These are phyloP conservation scores for Sporothrix sp. DNA, from an alignment of 2,329 filamentous ascomycete genomes.

Conservation along the genomic window DNA sequence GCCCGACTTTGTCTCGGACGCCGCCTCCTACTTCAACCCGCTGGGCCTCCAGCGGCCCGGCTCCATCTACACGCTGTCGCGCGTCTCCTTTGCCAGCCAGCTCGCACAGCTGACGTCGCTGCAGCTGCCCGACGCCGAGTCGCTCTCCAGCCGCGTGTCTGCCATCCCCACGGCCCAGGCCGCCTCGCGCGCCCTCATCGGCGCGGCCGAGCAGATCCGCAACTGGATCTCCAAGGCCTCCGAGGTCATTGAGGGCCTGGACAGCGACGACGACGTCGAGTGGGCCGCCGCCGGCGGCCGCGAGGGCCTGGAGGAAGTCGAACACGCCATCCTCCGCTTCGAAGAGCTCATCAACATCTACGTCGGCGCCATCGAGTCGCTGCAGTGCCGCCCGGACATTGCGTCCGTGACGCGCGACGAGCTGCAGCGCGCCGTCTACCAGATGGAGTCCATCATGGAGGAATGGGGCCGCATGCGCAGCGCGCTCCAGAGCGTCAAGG, in stretches of 20 bases:
- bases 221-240: constrained; percentile 90
- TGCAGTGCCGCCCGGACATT: constrained; percentile 74
- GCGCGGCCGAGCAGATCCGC: constrained; percentile 83
- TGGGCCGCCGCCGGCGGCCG: constrained; percentile 86
- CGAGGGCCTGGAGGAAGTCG: constrained; percentile 65
- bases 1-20: constrained; percentile 38
- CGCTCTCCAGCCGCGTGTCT: constrained; percentile 72
- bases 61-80: constrained; percentile 88
- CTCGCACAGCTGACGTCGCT: constrained; percentile 86
- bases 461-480: constrained; percentile 78
- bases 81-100: constrained; percentile 87
- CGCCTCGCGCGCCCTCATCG: constrained; percentile 74
- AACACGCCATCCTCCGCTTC: constrained; percentile 69
- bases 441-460: constrained; percentile 79
- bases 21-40: constrained; percentile 56
- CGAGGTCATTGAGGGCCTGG: constrained; percentile 77
- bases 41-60: constrained; percentile 59
- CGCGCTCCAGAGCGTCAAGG: constrained; percentile 69
- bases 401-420: constrained; percentile 58
- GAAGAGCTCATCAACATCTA: constrained; percentile 87
- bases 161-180: constrained; percentile 75
- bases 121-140: constrained; percentile 74
- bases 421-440: constrained; percentile 63
- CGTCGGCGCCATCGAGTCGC: constrained; percentile 82
- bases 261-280: constrained; percentile 94